phyloP scores from a whole-genome alignment of 2,329 filamentous ascomycete genomes.

The Trichophyton rubrum region DNA sequence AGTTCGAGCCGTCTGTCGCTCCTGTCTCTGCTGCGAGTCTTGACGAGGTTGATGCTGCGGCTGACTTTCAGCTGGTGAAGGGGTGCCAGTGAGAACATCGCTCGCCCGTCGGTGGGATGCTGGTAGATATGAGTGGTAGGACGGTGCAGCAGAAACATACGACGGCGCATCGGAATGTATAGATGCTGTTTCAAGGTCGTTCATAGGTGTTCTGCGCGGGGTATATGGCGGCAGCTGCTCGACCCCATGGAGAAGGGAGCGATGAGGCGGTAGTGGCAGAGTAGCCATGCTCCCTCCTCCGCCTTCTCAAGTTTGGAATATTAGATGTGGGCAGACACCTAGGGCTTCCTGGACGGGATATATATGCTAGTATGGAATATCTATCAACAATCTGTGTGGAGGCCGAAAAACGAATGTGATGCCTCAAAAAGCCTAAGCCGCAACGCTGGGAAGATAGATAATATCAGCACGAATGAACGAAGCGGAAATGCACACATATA shows the following conservation, averaged over 20 bases:
- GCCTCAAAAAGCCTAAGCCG: not conserved
- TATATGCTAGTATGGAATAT: not conserved
- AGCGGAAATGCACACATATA: not conserved
- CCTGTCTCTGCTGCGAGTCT: not conserved
- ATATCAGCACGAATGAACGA: not conserved
- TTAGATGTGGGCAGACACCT: not conserved
- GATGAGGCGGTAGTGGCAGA: conserved; percentile 12
- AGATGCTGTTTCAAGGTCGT: conserved; percentile 54
- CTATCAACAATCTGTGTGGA: not conserved
- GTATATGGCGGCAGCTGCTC: conserved; percentile 15
- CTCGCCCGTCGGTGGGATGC: conserved; percentile 9
- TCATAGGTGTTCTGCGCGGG: conserved; percentile 9
- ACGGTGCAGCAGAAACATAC: conserved; percentile 54
- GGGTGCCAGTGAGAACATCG: conserved; percentile 3
- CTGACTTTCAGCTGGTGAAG: conserved; percentile 10
- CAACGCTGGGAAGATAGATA: not conserved
- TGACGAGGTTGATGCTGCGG: not conserved
- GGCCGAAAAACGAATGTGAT: not conserved
- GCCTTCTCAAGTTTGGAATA: no score
- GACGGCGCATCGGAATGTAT: conserved; percentile 57
- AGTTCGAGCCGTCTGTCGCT: conserved; percentile 20
- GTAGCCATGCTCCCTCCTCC: not conserved
- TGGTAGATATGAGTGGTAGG: conserved; percentile 42
- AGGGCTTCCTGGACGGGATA: not conserved
- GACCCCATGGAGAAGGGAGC: conserved; percentile 13